These are phyloP conservation scores for Galeopsis tetrahit DNA, from an alignment of 257 asterid species.

Conservation along the genomic window DNA sequence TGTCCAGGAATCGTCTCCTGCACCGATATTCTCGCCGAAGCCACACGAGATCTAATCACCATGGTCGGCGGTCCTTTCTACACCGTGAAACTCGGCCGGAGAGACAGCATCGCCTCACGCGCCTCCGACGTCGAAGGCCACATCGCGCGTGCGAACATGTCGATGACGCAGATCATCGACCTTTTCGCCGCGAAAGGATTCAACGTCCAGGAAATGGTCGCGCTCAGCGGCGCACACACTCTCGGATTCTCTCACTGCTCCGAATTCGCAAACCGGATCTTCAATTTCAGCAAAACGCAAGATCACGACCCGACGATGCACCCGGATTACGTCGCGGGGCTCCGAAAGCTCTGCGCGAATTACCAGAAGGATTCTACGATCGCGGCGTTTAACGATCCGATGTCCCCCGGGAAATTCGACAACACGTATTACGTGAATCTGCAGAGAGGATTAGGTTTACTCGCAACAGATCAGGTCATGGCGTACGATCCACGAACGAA, in stretches of 20 bases:
- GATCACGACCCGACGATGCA: slow-evolving; percentile 64
- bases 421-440: slow-evolving; percentile 60
- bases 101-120: slow-evolving; percentile 53
- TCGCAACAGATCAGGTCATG: slow-evolving; percentile 67
- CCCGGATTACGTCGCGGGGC: slow-evolving; percentile 52
- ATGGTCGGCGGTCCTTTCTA: slow-evolving; percentile 87
- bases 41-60: slow-evolving; percentile 67
- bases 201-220: slow-evolving; percentile 68
- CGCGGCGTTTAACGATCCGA: slow-evolving; percentile 82
- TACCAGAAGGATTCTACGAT: slow-evolving; percentile 40
- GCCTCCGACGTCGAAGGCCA: slow-evolving; percentile 71
- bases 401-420: slow-evolving; percentile 86
- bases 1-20: slow-evolving; percentile 88
- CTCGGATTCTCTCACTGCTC: slow-evolving; percentile 84
- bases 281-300: slow-evolving; percentile 42
- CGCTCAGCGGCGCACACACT: slow-evolving; percentile 82
- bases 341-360: slow-evolving; percentile 55
- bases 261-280: slow-evolving; percentile 64
- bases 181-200: slow-evolving; percentile 52
- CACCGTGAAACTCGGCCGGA: slow-evolving; percentile 63
- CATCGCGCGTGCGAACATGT: slow-evolving; percentile 68
- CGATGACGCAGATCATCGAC: slow-evolving; percentile 50
- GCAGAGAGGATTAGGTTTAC: slow-evolving; percentile 60
- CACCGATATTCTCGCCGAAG: slow-evolving; percentile 76
- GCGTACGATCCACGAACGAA: slow-evolving; percentile 65